Base-by-base conservation (phyloP, 257 asterid species). In the Coffea canephora region DNA sequence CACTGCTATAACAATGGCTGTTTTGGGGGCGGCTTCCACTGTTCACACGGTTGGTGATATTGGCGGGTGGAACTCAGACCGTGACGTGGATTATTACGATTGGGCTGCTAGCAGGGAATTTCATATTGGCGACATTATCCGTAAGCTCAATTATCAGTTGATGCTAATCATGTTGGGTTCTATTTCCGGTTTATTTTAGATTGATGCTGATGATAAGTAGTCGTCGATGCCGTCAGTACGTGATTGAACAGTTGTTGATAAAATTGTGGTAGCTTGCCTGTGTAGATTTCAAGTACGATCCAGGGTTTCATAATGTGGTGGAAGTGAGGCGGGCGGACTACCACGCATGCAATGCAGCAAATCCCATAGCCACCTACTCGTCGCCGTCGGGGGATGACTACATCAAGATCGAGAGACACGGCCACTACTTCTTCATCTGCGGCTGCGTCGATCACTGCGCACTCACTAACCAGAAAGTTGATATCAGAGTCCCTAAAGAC, bases 381-480 rank as follows among this genome's bases (percentile, higher is more conserved):
- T 80, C 88, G 12, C 19, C 84, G 43, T 80, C 88, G 12, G 95
- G 93, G 69, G 86, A 90, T 8, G 95, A 92, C 82, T 80, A 91
- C 3, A 62, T 92, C 65, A 77, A 75, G 27, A 78, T 92, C 68
- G 84, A 31, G 49, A 69, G 70, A 61, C 76, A 86, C 14, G 91
- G 95, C 12, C 97, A 91, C 73, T 90, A 84, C 83, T 90, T 83
- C 85, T 92, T 73, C 79, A 84, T 87, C 0, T 90, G 97, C 10
- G 94, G 97, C 12, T 87, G 83, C 27, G 87, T 86, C 57, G 95
- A 91, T 81, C 97, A 92, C 70, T 92, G 97, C 79, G 1, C 16
- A 7, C 83, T 78, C 76, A 89, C 91, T 1, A 92, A 92, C 0
- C 95, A 90, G 86, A 90, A 90, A 78, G 84, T 92, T 4, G 94